Percentiles rank a stretch among this genome's conserved stretches.
Evolutionary conservation across 192 early-diverging fungal species (phyloP).

Genomic region (Coemansia sp.): DNA sequence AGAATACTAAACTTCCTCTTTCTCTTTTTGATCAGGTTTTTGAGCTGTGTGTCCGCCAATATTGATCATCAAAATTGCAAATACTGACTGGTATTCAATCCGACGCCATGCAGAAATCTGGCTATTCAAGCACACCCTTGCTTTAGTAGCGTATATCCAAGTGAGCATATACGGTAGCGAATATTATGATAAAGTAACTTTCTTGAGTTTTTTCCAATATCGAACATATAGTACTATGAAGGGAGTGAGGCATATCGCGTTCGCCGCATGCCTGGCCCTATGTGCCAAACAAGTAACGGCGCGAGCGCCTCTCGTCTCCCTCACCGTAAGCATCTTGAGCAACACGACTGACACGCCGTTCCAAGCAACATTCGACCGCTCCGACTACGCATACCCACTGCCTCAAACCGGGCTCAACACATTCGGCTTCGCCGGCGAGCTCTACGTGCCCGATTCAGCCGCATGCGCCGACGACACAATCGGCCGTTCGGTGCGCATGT

Average conservation of each 20-base stretch:
- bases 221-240: not conserved
- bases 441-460: conserved; percentile 27
- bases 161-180: too few relatives aligned
- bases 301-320: conserved; percentile 34
- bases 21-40: not conserved
- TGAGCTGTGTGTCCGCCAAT: not conserved
- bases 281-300: not conserved
- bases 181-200: too few relatives aligned
- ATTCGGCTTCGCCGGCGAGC: conserved; percentile 41
- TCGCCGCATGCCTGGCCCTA: not conserved
- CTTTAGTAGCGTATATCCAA: too few relatives aligned
- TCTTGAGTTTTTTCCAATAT: too few relatives aligned
- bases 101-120: too few relatives aligned
- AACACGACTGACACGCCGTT: conserved; percentile 16
- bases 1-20: conserved; percentile 11
- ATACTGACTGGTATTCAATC: not conserved
- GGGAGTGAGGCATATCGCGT: not conserved
- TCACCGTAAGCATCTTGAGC: conserved; percentile 34
- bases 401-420: conserved; percentile 31
- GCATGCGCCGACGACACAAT: conserved; percentile 34
- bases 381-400: conserved; percentile 44
- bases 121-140: too few relatives aligned
- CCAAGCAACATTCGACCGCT: conserved; percentile 47
- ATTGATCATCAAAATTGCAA: not conserved
- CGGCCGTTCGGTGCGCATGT: conserved; percentile 3